Base-by-base conservation (phyloP, 1,284 basidiomycete genomes). In the Flammula alnicola region DNA sequence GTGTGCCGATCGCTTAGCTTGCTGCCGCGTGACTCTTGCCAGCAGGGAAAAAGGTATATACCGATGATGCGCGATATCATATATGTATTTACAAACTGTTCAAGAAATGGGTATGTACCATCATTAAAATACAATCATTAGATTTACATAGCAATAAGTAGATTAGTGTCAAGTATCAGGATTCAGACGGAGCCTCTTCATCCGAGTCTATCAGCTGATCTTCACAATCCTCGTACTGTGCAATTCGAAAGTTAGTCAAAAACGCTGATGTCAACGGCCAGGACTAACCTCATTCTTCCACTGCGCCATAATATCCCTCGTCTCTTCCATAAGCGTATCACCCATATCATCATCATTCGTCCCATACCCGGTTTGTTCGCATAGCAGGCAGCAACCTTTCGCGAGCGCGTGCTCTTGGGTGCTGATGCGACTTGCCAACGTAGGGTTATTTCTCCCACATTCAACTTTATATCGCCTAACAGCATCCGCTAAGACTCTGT, bases 341-440 rank as follows among this genome's bases (percentile, higher is more conserved):
- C 68, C 69, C 58, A 69, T 69, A 32, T 70, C 71, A 36, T 68
- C 65, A 9, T 68, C 69, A 3, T 67, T 65, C 3, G 66, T 64
- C 0, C 73, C 73, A 57, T 63, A 74, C 0, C 73, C 73, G 0
- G 73, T 74, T 54, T 75, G 73, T 54, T 75, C 73, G 37, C 67
- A 71, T n/a, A 75, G 59, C 49, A 74, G 58, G 49, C 73, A 75
- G 44, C 71, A 73, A 0, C 65, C 67, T 38, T 65, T 65, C 0
- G 67, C 67, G n/a, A 75, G 59, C 3, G 58, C 63, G 31, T 70
- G 63, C 48, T 74, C 72, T 44, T 67, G 70, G 3, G 59, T 51
- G 17, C 66, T 68, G 30, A 75, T 69, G 7, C 59, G 54, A 26
- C 52, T 55, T 0, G 70, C 70, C 45, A 69, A 53, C 5, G 61